These are phyloP conservation scores for Tilletia horrida DNA, from an alignment of 1,284 basidiomycete species.

Conservation along the genomic window DNA sequence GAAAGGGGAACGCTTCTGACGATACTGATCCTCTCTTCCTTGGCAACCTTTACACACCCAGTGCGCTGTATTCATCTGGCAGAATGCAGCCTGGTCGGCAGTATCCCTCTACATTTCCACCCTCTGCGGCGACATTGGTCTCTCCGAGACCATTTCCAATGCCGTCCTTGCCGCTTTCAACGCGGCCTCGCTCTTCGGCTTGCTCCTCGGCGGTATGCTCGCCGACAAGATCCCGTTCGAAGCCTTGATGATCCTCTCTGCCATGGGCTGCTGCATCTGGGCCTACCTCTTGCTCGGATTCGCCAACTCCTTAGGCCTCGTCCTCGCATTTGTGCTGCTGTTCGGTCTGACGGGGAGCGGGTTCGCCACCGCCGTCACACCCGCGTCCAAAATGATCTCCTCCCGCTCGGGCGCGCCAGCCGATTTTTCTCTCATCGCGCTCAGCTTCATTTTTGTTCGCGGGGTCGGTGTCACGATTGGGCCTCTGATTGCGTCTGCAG, in stretches of 20 bases:
- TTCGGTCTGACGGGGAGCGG: slow-evolving; percentile 30
- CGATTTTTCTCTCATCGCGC: slow-evolving; percentile 24
- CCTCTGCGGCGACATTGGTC: slow-evolving; percentile 36
- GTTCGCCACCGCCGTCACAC: slow-evolving; percentile 16
- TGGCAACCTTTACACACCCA: background rate
- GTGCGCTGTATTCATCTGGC: slow-evolving; percentile 20
- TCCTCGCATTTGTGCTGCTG: slow-evolving; percentile 39
- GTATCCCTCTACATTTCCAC: slow-evolving; percentile 41
- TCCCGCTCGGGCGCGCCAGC: background rate
- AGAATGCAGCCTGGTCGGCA: slow-evolving; percentile 38
- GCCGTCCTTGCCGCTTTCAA: slow-evolving; percentile 44
- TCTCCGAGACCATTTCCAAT: slow-evolving; percentile 31
- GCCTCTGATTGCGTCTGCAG: slow-evolving; percentile 32
- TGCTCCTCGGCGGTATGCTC: slow-evolving; percentile 33
- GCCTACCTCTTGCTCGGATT: slow-evolving; percentile 41
- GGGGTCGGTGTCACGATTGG: slow-evolving; percentile 37
- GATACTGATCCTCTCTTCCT: too few relatives aligned
- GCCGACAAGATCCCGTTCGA: slow-evolving; percentile 36
- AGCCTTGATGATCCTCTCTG: slow-evolving; percentile 35
- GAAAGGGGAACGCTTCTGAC: too few relatives aligned
- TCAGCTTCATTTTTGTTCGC: slow-evolving; percentile 29
- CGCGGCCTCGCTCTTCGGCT: slow-evolving; percentile 37
- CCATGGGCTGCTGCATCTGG: slow-evolving; percentile 29
- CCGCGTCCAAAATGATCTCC: background rate
- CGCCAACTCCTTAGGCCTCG: slow-evolving; percentile 32